Evolutionary conservation across 2,329 filamentous ascomycete genomes (phyloP).

Genomic region (Colletotrichum godetiae): DNA sequence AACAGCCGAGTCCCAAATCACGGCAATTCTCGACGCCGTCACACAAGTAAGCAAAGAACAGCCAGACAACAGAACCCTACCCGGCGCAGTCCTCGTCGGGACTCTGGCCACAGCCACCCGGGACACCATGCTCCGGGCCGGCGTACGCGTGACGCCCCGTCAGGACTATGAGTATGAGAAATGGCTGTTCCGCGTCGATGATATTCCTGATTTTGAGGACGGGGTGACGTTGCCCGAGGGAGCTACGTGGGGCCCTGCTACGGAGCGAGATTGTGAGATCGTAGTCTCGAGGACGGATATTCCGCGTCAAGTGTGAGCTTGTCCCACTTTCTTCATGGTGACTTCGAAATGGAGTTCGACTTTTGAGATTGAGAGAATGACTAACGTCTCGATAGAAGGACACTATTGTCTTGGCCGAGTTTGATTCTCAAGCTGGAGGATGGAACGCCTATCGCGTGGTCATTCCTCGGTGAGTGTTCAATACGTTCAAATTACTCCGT

Average conservation of each 20-base stretch:
- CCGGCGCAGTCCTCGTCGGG: conserved; percentile 49
- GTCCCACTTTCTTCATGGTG: background rate
- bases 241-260: conserved; percentile 66
- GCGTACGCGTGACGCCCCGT: conserved; percentile 40
- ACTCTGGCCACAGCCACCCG: conserved; percentile 45
- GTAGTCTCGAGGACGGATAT: conserved; percentile 67
- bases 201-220: conserved; percentile 50
- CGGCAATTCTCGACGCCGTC: conserved; percentile 44
- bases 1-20: conserved; percentile 47
- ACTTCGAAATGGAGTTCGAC: background rate
- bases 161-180: conserved; percentile 58
- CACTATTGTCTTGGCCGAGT: conserved; percentile 57
- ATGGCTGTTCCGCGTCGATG: conserved; percentile 65
- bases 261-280: conserved; percentile 63
- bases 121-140: conserved; percentile 3
- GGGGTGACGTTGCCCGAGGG: conserved; percentile 52
- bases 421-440: conserved; percentile 57
- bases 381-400: conserved; percentile 46
- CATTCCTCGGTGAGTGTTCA: conserved; percentile 59
- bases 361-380: background rate
- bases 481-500: too few species aligned
- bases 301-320: conserved; percentile 61
- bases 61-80: conserved; percentile 35
- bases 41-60: conserved; percentile 42
- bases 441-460: conserved; percentile 70